A percentile compares a stretch with the other conserved stretches of the same genome.
Evolutionary conservation across 1,284 basidiomycete species (phyloP).

Genomic region (Melampsora americana): DNA sequence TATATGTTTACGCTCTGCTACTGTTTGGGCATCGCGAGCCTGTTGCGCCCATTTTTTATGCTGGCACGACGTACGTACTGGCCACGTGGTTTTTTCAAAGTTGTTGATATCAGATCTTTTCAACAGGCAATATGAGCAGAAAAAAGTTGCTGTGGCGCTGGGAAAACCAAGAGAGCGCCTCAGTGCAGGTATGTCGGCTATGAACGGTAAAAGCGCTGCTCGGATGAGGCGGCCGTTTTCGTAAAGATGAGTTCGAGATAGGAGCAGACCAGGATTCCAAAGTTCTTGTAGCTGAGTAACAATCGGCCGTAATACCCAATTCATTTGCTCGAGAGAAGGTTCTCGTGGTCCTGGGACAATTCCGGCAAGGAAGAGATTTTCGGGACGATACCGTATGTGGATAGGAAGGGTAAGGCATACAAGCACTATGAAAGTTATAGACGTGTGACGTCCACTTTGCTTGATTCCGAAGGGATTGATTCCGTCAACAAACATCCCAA

Average conservation of each 20-base stretch:
- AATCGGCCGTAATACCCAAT: slow-evolving; percentile 8
- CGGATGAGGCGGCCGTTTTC: background rate
- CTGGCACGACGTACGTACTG: background rate
- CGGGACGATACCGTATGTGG: background rate
- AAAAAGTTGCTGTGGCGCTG: background rate
- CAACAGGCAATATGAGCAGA: slow-evolving; percentile 17
- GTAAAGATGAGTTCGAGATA: slow-evolving; percentile 16
- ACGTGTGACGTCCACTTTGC: slow-evolving; percentile 3
- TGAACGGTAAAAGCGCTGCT: background rate
- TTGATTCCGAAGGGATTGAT: slow-evolving; percentile 36
- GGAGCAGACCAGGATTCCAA: background rate
- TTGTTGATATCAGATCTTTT: slow-evolving; percentile 12
- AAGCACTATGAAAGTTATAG: slow-evolving; percentile 24
- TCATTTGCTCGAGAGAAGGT: slow-evolving; percentile 19
- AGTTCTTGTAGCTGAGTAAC: slow-evolving; percentile 1
- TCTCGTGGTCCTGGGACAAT: slow-evolving; percentile 30
- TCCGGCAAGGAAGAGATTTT: slow-evolving; percentile 19
- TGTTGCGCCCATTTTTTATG: slow-evolving; percentile 11
- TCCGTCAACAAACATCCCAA: slow-evolving; percentile 20
- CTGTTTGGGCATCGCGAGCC: background rate
- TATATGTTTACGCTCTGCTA: background rate
- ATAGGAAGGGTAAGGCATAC: slow-evolving; percentile 22
- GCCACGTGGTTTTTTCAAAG: background rate
- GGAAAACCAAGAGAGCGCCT: slow-evolving; percentile 10
- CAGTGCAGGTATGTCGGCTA: slow-evolving; percentile 16